Evolutionary conservation across 345 rosid genomes (phyloP).

Genomic region (Eucalyptus camaldulensis): DNA sequence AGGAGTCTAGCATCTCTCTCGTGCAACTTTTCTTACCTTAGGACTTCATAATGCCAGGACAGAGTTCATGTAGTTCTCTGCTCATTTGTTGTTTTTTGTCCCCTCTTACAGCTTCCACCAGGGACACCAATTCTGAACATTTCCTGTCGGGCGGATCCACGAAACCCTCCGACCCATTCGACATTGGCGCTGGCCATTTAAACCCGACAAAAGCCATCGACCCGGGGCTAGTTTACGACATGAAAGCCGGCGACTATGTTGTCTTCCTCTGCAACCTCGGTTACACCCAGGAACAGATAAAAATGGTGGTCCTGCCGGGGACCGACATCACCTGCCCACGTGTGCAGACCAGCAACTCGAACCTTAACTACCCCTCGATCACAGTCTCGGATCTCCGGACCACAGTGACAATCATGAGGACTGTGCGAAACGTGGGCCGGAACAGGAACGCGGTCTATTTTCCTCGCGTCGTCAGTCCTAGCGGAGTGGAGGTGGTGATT

Average conservation of each 20-base stretch:
- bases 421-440: slow-evolving; percentile 32
- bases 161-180: slow-evolving; percentile 30
- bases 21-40: neutral
- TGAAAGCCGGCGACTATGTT: slow-evolving; percentile 37
- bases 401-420: slow-evolving; percentile 37
- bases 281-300: slow-evolving; percentile 17
- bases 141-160: slow-evolving; percentile 28
- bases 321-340: slow-evolving; percentile 4
- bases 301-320: slow-evolving; percentile 2
- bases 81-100: neutral
- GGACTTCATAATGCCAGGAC: neutral
- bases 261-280: slow-evolving; percentile 52
- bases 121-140: slow-evolving; percentile 12
- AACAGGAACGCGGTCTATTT: slow-evolving; percentile 23
- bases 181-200: slow-evolving; percentile 54
- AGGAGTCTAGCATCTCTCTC: neutral
- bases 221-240: slow-evolving; percentile 60
- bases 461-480: slow-evolving; percentile 16
- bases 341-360: slow-evolving; percentile 3
- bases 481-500: slow-evolving; percentile 43
- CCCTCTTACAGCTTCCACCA: slow-evolving; percentile 13
- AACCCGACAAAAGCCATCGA: slow-evolving; percentile 51
- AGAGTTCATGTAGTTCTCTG: neutral
- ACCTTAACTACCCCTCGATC: slow-evolving; percentile 60
- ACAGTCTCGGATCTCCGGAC: slow-evolving; percentile 26